Conservation (phyloP, 495 filamentous ascomycete genomes). For the Extremus antarcticus region DNA sequence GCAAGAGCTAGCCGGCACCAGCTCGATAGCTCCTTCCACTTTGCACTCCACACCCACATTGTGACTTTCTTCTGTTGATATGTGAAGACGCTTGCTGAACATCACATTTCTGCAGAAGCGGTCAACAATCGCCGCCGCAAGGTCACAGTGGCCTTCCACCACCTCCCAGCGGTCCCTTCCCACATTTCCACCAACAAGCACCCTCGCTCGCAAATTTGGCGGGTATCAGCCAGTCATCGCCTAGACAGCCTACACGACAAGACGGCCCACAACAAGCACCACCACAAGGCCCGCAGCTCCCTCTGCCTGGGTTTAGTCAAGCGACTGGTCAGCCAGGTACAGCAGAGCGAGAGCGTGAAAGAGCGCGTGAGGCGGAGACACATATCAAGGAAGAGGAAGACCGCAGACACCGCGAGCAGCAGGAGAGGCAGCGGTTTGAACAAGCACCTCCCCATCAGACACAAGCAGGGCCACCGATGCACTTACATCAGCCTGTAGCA, state of each 20-base stretch:
- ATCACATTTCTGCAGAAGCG: conserved; percentile 1
- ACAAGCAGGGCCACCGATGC: conserved; percentile 63
- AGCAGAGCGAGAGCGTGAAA: conserved; percentile 14
- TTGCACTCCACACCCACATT: not conserved
- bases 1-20: not conserved
- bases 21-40: not conserved
- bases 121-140: conserved; percentile 11
- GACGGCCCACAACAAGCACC: conserved; percentile 6
- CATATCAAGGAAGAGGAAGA: conserved; percentile 43
- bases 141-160: conserved; percentile 13
- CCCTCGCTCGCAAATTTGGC: conserved; percentile 15
- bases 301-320: conserved; percentile 16
- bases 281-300: conserved; percentile 5
- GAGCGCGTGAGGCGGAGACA: conserved; percentile 15
- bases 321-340: conserved; percentile 13
- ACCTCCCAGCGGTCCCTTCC: conserved; percentile 10
- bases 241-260: conserved; percentile 9
- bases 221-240: conserved; percentile 16
- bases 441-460: conserved; percentile 58
- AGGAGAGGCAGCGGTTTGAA: conserved; percentile 42
- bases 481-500: conserved; percentile 79
- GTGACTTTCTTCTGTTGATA: not conserved
- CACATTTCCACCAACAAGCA: conserved; percentile 17
- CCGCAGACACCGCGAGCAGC: conserved; percentile 53
- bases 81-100: not conserved